Evolutionary conservation across 2,329 filamentous ascomycete species (phyloP).

Genomic region (Lachnellula occidentalis): DNA sequence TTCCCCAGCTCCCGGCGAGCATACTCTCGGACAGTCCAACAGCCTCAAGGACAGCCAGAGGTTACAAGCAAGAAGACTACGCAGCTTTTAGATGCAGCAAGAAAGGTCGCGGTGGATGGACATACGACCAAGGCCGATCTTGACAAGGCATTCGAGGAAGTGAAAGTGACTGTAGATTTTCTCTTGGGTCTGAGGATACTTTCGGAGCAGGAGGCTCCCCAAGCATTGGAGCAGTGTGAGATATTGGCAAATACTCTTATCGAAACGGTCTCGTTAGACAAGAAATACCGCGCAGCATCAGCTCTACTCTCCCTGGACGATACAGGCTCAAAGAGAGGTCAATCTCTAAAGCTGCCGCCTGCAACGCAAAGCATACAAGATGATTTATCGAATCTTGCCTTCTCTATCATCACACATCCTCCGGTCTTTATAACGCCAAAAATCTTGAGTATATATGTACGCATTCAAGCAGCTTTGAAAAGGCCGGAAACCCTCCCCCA

Average conservation of each 20-base stretch:
- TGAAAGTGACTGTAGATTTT: conserved; percentile 16
- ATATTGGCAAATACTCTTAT: conserved; percentile 21
- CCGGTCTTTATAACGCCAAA: conserved; percentile 74
- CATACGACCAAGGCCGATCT: conserved; percentile 17
- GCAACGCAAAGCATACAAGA: conserved; percentile 32
- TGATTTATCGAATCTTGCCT: conserved; percentile 55
- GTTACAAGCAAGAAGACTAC: neutral
- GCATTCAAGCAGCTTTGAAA: conserved; percentile 67
- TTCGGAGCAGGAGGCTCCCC: conserved; percentile 20
- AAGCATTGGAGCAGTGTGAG: conserved; percentile 20
- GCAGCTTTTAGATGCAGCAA: neutral
- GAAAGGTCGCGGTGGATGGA: neutral
- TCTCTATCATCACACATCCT: conserved; percentile 65
- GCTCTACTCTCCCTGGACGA: conserved; percentile 45
- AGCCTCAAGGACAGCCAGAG: neutral
- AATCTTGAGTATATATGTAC: conserved; percentile 69
- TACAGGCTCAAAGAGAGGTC: conserved; percentile 12
- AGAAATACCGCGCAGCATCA: conserved; percentile 40
- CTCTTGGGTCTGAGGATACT: conserved; percentile 19
- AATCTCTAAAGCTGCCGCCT: conserved; percentile 2
- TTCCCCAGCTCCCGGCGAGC: conserved; percentile 17
- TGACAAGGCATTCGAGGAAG: conserved; percentile 17
- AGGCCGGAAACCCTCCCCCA: conserved; percentile 72
- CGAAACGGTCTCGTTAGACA: conserved; percentile 15
- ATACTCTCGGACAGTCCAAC: conserved; percentile 8